Evolutionary conservation across 2,329 filamentous ascomycete genomes (phyloP).

Genomic region (Aspergillus awamori): DNA sequence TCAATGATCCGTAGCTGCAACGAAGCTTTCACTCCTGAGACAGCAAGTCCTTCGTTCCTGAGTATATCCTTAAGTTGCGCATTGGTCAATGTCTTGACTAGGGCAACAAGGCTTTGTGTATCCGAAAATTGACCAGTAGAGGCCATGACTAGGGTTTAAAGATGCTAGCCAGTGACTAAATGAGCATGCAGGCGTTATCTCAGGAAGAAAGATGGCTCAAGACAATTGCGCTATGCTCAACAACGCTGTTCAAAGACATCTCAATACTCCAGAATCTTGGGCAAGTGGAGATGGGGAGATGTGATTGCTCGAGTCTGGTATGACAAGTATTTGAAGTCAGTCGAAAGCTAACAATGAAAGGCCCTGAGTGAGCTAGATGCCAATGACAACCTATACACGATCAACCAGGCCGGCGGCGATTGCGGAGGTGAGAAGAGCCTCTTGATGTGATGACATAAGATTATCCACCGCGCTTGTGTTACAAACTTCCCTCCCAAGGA

Average conservation of each 20-base stretch:
- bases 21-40: constrained; percentile 81
- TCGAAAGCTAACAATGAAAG: not conserved
- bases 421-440: constrained; percentile 26
- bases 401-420: constrained; percentile 9
- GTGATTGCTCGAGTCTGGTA: not conserved
- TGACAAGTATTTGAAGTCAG: too few species aligned
- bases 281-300: constrained; percentile 1
- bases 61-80: constrained; percentile 76
- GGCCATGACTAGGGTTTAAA: constrained; percentile 34
- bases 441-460: constrained; percentile 40
- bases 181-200: constrained; percentile 16
- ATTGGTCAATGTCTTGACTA: constrained; percentile 61
- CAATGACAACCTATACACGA: constrained; percentile 1
- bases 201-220: constrained; percentile 27
- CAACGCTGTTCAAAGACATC: constrained; percentile 33
- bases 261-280: constrained; percentile 21
- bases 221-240: constrained; percentile 24
- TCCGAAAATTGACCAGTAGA: constrained; percentile 45
- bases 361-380: not conserved
- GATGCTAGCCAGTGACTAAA: constrained; percentile 5
- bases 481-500: not conserved
- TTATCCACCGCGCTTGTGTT: constrained; percentile 1
- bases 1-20: constrained; percentile 77
- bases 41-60: constrained; percentile 70
- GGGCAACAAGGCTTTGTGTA: constrained; percentile 44